Base-by-base conservation (phyloP, 345 rosid species). In the Erodium maritimum region DNA sequence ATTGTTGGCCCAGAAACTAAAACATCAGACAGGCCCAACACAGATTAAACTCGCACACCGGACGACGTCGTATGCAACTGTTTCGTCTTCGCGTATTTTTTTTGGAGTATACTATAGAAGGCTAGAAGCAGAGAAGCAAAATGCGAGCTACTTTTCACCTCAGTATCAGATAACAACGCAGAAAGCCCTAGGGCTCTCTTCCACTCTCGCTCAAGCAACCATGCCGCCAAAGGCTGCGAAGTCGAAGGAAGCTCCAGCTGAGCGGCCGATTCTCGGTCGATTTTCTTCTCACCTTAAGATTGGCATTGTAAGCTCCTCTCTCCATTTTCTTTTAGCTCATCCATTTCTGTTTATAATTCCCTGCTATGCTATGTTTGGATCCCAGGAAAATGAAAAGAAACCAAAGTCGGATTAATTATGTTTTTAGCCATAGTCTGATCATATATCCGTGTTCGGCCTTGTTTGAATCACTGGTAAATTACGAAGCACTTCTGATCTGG, bases 261-360 rank as follows among this genome's bases (percentile, higher is more conserved):
- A 93, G 82, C 75, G 95, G 34, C 94, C 99, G 12, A 83, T 89
- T 54, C 95, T 93, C 12, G 99, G 99, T 59, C 85, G 99, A 64
- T 93, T 93, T 82, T 89, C 99, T 20, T 93, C 99, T 67, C 99
- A 93, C 62, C 99, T 93, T 77, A 93, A 93, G 82, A 93, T 93
- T 70, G 99, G 96, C 71, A 93, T 93, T 48, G 99, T 93, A 81
- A 14, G 63, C 54, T 46, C 29, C 42, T 54, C 55, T 25, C 19
- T 29, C 37, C 37, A 29, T 29, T 29, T 29, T 29, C 37, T 29
- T 3, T 0, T 3, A 5, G 53, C 33, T 57, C 63, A 23, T 23
- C 53, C 34, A 59, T 56, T 42, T 56, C 53, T 48, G 18, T 22
- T 19, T 17, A 33, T 22, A 16, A 52, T 0, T 19, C 45, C 55